Conservation (phyloP, 352 stramenopile genomes). For the Labyrinthula sp. region DNA sequence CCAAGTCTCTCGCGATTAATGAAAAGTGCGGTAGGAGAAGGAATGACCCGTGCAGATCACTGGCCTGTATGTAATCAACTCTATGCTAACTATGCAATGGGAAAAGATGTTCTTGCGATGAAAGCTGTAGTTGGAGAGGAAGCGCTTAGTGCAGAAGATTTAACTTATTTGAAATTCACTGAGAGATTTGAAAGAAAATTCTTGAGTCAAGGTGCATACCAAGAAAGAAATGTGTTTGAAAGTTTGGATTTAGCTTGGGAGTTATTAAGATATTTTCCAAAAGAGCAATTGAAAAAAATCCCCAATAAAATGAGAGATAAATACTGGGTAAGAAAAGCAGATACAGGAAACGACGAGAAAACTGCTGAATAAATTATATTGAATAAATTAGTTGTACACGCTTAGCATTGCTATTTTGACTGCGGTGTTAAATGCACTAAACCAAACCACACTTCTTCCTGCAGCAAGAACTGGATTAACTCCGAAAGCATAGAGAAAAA, state of each 20-base stretch:
- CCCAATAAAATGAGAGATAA: slow-evolving; percentile 89
- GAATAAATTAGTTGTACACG: too few relatives aligned
- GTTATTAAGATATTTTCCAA: slow-evolving; percentile 92
- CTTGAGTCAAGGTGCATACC: slow-evolving; percentile 82
- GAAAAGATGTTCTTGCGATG: slow-evolving; percentile 98
- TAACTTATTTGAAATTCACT: slow-evolving; percentile 95
- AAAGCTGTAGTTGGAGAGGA: slow-evolving; percentile 98
- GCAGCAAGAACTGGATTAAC: slow-evolving; percentile 9
- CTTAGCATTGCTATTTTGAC: too few relatives aligned
- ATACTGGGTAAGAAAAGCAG: slow-evolving; percentile 46
- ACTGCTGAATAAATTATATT: too few relatives aligned
- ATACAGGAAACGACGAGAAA: too few relatives aligned
- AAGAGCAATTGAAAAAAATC: slow-evolving; percentile 98
- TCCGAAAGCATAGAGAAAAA: slow-evolving; percentile 16
- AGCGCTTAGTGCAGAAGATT: slow-evolving; percentile 91
- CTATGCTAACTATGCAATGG: slow-evolving; percentile 63
- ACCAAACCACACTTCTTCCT: slow-evolving; percentile 4
- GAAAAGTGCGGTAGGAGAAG: slow-evolving; percentile 96
- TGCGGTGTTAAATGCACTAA: too few relatives aligned
- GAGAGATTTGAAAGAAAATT: slow-evolving; percentile 98
- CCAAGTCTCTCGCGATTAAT: slow-evolving; percentile 94
- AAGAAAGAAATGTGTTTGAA: slow-evolving; percentile 93
- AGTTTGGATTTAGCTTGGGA: slow-evolving; percentile 93
- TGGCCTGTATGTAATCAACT: slow-evolving; percentile 94
- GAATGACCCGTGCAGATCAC: slow-evolving; percentile 96